A percentile compares a stretch with the other conserved stretches of the same genome.
Conservation (phyloP, 192 early-diverging fungal genomes). For the Coemansia sp. region DNA sequence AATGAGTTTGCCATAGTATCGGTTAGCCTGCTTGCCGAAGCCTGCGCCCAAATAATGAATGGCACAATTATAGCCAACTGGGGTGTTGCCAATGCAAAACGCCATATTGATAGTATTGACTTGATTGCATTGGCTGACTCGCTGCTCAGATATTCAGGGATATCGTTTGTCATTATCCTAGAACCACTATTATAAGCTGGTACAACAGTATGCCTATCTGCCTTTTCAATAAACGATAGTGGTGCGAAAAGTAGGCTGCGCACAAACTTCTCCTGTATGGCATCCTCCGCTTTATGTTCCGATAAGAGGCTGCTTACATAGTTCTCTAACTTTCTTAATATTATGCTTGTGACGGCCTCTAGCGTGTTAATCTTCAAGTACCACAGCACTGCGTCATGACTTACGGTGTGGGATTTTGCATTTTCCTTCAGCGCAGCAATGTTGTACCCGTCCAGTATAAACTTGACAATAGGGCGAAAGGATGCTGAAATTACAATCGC, state of each 20-base stretch:
- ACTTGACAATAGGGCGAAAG: constrained; percentile 16
- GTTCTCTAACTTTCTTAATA: neutral
- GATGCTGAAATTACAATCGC: too few species aligned
- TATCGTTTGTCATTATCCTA: neutral
- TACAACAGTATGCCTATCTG: constrained; percentile 1
- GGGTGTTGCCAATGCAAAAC: constrained; percentile 1
- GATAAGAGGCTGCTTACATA: neutral
- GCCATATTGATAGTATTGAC: too few species aligned
- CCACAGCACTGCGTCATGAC: neutral
- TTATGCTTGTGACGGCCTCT: neutral
- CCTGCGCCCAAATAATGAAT: constrained; percentile 7
- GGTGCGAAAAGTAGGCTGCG: neutral
- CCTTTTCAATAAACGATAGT: constrained; percentile 9
- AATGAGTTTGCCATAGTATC: neutral
- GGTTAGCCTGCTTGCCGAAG: neutral
- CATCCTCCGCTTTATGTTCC: neutral
- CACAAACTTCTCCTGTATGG: neutral
- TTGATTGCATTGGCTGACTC: too few species aligned
- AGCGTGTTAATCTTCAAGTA: neutral
- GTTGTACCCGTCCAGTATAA: constrained; percentile 30
- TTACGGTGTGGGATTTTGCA: neutral
- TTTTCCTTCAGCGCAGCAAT: constrained; percentile 21
- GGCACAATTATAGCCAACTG: constrained; percentile 21
- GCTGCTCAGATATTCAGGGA: too few species aligned
- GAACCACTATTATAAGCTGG: constrained; percentile 1